A percentile compares a stretch with the other conserved stretches of the same genome.
These are phyloP conservation scores for Pleurotus sapidus DNA, from an alignment of 768 basidiomycete species.

Conservation along the genomic window DNA sequence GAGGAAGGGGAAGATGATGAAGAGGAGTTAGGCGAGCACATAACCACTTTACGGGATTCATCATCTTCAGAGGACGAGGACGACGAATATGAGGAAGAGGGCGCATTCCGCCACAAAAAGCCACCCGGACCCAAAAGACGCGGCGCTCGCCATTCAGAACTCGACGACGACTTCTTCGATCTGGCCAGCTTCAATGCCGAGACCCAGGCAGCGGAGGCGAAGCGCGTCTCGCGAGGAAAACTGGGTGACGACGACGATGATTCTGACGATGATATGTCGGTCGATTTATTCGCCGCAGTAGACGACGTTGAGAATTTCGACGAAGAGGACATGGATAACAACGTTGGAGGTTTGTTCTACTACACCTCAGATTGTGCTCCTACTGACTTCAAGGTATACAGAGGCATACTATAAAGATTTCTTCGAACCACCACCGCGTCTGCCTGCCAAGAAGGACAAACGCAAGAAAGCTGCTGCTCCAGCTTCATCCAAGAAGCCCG, in stretches of 20 bases:
- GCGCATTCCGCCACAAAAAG: slow-evolving; percentile 13
- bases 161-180: slow-evolving; percentile 92
- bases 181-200: slow-evolving; percentile 86
- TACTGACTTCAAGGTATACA: slow-evolving; percentile 21
- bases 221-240: slow-evolving; percentile 54
- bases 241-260: slow-evolving; percentile 50
- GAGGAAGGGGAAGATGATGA: slow-evolving; percentile 9
- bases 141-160: slow-evolving; percentile 31
- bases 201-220: slow-evolving; percentile 75
- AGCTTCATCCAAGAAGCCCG: slow-evolving; percentile 18
- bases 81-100: slow-evolving; percentile 26
- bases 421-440: slow-evolving; percentile 67
- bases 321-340: slow-evolving; percentile 44
- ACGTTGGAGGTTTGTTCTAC: slow-evolving; percentile 24
- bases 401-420: slow-evolving; percentile 76
- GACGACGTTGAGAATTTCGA: slow-evolving; percentile 38
- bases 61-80: slow-evolving; percentile 33
- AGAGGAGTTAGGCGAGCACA: slow-evolving; percentile 20
- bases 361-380: neutral
- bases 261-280: slow-evolving; percentile 49
- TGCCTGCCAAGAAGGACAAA: slow-evolving; percentile 13
- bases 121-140: slow-evolving; percentile 18
- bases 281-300: slow-evolving; percentile 70
- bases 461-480: slow-evolving; percentile 15
- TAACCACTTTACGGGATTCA: slow-evolving; percentile 33